phyloP scores from a whole-genome alignment of 305 asterid species.

The Euphrasia arctica region DNA sequence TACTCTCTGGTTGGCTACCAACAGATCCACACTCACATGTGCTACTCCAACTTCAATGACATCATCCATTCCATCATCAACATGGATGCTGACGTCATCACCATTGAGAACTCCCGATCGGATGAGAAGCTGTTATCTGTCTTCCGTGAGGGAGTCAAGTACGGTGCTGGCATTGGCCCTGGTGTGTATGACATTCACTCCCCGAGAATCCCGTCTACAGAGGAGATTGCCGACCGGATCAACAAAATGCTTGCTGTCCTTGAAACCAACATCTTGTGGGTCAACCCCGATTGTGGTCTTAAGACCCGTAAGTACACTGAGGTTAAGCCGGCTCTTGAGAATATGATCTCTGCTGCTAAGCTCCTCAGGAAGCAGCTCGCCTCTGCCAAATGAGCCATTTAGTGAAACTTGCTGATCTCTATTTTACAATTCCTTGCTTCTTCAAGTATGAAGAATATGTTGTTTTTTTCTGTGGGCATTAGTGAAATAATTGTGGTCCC shows the following conservation, averaged over 20 bases:
- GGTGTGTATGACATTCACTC: conserved; percentile 90
- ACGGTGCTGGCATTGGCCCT: conserved; percentile 83
- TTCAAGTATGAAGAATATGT: background rate
- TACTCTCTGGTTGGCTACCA: conserved; percentile 24
- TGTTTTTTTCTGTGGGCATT: background rate
- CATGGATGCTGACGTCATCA: conserved; percentile 91
- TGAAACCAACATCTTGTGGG: conserved; percentile 78
- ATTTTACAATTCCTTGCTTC: background rate
- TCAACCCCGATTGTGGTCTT: conserved; percentile 84
- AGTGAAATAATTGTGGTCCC: conserved; percentile 26
- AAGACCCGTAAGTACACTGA: conserved; percentile 77
- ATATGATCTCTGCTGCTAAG: conserved; percentile 75
- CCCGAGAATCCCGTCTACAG: conserved; percentile 75
- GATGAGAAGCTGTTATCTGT: conserved; percentile 83
- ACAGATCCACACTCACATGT: conserved; percentile 96
- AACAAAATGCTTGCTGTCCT: conserved; percentile 89
- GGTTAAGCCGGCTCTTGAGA: conserved; percentile 70
- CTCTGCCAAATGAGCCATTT: conserved; percentile 46
- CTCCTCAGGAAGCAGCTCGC: conserved; percentile 55
- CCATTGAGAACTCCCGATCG: conserved; percentile 82
- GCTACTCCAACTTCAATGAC: conserved; percentile 91
- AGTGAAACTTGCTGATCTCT: background rate
- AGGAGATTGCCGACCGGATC: conserved; percentile 73
- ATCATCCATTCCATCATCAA: conserved; percentile 78
- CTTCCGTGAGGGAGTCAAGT: conserved; percentile 78